Evolutionary conservation across 2,329 filamentous ascomycete species (phyloP).

Genomic region (Sporothrix euskadiensis): DNA sequence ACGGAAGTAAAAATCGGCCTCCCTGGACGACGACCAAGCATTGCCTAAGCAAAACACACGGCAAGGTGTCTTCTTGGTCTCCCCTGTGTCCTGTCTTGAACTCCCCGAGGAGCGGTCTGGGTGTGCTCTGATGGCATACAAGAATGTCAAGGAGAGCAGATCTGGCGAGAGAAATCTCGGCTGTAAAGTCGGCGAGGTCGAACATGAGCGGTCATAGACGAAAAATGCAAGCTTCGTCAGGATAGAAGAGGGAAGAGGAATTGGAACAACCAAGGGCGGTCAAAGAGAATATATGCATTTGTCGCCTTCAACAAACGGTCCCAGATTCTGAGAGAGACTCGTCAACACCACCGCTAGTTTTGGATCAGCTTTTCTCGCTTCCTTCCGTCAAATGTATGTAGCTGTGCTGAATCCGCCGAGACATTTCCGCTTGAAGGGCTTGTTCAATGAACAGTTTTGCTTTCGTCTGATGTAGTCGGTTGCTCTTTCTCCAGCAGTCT

Average conservation of each 20-base stretch:
- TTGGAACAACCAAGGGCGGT: not conserved
- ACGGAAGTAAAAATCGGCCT: not conserved
- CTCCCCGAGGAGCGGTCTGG: not conserved
- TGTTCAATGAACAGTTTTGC: not conserved
- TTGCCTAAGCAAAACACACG: not conserved
- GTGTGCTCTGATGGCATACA: not conserved
- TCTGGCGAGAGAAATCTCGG: not conserved
- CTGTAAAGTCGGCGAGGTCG: not conserved
- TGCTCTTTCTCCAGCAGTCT: not conserved
- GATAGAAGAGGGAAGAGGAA: not conserved
- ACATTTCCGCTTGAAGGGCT: not conserved
- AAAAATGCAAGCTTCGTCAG: not conserved
- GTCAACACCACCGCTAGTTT: not conserved
- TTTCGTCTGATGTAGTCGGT: slow-evolving; percentile 1
- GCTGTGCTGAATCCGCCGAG: slow-evolving; percentile 8
- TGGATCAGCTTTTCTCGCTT: not conserved
- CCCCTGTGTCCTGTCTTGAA: not conserved
- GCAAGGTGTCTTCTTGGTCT: not conserved
- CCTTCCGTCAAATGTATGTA: not conserved
- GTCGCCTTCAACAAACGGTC: not conserved
- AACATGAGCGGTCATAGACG: too few relatives aligned
- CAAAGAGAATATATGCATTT: not conserved
- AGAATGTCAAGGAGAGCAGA: not conserved
- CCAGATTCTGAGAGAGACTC: not conserved
- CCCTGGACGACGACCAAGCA: not conserved